These are phyloP conservation scores for Herpetomonas samuelpessoai DNA, from an alignment of 208 protist species.

Conservation along the genomic window DNA sequence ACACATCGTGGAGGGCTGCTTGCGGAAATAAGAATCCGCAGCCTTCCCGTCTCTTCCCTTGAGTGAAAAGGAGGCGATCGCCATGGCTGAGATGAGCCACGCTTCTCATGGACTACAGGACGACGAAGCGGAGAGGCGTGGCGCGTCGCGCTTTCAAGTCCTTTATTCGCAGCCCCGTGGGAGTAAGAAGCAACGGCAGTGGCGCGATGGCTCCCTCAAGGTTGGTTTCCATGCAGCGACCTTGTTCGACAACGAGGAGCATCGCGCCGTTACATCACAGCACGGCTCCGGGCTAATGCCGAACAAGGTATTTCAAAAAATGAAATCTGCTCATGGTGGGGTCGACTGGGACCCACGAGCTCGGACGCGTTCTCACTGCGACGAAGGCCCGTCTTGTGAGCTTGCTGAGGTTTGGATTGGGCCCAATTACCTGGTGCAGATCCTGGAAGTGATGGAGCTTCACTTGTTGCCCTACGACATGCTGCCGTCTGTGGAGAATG, in stretches of 20 bases:
- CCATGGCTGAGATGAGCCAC: not conserved
- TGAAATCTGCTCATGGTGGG: constrained; percentile 54
- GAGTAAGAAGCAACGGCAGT: constrained; percentile 40
- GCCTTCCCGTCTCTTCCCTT: no score
- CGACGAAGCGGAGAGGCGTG: constrained; percentile 1
- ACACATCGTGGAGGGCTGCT: no score
- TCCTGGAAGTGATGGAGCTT: constrained; percentile 61
- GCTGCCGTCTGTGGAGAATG: not conserved
- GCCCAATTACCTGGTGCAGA: constrained; percentile 37
- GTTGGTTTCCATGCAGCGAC: constrained; percentile 40
- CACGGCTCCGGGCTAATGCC: constrained; percentile 42
- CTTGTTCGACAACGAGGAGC: constrained; percentile 37
- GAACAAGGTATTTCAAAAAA: constrained; percentile 38
- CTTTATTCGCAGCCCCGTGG: constrained; percentile 33
- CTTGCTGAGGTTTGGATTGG: constrained; percentile 38
- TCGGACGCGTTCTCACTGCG: not conserved
- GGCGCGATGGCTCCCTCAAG: constrained; percentile 41
- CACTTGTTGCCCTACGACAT: constrained; percentile 59
- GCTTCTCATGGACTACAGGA: no score
- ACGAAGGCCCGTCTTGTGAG: not conserved
- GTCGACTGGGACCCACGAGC: constrained; percentile 43
- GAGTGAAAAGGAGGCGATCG: not conserved
- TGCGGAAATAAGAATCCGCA: no score
- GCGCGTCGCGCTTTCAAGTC: constrained; percentile 53
- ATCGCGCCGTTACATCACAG: constrained; percentile 23